phyloP scores from a whole-genome alignment of 768 basidiomycete genomes.

The Phlebiopsis flavidoalba region DNA sequence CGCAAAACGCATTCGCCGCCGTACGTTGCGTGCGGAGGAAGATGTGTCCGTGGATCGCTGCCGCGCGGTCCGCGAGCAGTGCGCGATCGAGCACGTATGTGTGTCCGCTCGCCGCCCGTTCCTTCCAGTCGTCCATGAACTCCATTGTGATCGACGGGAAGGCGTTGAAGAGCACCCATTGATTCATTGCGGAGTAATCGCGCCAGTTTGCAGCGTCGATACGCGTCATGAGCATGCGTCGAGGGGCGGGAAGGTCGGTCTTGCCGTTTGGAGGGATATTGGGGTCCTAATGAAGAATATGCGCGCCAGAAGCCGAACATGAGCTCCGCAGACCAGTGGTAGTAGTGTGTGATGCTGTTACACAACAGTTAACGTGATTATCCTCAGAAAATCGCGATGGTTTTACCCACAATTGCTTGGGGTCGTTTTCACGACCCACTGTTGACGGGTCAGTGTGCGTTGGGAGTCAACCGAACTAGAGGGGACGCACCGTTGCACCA shows the following conservation, averaged over 20 bases:
- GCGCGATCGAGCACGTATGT: slow-evolving; percentile 85
- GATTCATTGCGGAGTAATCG: slow-evolving; percentile 89
- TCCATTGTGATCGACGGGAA: slow-evolving; percentile 82
- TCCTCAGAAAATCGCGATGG: too few relatives aligned
- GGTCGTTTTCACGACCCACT: slow-evolving; percentile 85
- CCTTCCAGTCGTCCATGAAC: slow-evolving; percentile 79
- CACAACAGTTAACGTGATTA: neutral
- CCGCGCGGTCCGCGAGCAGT: slow-evolving; percentile 79
- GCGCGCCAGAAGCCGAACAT: slow-evolving; percentile 92
- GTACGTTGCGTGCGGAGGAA: slow-evolving; percentile 71
- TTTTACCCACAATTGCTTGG: slow-evolving; percentile 69
- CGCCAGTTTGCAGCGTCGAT: slow-evolving; percentile 78
- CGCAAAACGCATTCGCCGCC: slow-evolving; percentile 67
- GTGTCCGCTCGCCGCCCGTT: slow-evolving; percentile 63
- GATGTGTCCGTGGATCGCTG: slow-evolving; percentile 68
- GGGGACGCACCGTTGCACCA: slow-evolving; percentile 61
- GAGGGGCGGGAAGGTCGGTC: slow-evolving; percentile 67
- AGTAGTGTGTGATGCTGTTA: slow-evolving; percentile 81
- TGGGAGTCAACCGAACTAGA: neutral
- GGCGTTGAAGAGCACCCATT: slow-evolving; percentile 73
- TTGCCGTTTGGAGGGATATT: slow-evolving; percentile 59
- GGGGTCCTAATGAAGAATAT: slow-evolving; percentile 77
- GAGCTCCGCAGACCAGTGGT: slow-evolving; percentile 90
- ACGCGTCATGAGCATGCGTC: slow-evolving; percentile 73
- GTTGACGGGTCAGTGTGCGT: neutral